phyloP scores from a whole-genome alignment of 129 eudicot species.

The Mikania micrantha region DNA sequence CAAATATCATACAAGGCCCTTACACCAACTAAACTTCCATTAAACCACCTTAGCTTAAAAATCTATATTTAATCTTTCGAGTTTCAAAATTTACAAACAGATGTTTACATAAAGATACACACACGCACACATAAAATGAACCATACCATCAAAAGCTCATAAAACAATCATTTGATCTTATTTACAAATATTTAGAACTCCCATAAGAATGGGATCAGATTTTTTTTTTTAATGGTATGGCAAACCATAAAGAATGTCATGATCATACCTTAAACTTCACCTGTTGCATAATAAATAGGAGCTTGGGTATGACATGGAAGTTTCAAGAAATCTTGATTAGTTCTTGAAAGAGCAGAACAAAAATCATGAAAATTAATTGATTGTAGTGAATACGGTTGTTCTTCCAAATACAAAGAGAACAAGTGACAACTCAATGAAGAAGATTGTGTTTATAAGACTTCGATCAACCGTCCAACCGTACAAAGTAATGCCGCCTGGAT shows the following conservation, averaged over 20 bases:
- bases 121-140: background rate
- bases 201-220: background rate
- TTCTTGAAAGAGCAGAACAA: background rate
- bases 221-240: background rate
- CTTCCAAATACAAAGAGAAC: conserved; percentile 71
- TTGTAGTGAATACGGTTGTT: conserved; percentile 49
- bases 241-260: conserved; percentile 17
- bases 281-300: conserved; percentile 4
- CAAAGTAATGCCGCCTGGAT: conserved; percentile 86
- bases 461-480: conserved; percentile 86
- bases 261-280: conserved; percentile 4
- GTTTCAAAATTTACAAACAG: background rate
- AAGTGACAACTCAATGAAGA: conserved; percentile 63
- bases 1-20: background rate
- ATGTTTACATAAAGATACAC: too few species aligned
- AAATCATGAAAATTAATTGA: conserved; percentile 8
- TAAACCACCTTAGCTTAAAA: background rate
- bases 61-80: background rate
- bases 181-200: background rate
- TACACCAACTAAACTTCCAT: background rate
- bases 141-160: background rate
- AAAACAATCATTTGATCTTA: background rate
- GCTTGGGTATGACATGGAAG: background rate
- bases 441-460: conserved; percentile 63
- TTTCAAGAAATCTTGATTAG: conserved; percentile 14